These are phyloP conservation scores for Ophiostoma ulmi DNA, from an alignment of 2,329 filamentous ascomycete genomes.

Conservation along the genomic window DNA sequence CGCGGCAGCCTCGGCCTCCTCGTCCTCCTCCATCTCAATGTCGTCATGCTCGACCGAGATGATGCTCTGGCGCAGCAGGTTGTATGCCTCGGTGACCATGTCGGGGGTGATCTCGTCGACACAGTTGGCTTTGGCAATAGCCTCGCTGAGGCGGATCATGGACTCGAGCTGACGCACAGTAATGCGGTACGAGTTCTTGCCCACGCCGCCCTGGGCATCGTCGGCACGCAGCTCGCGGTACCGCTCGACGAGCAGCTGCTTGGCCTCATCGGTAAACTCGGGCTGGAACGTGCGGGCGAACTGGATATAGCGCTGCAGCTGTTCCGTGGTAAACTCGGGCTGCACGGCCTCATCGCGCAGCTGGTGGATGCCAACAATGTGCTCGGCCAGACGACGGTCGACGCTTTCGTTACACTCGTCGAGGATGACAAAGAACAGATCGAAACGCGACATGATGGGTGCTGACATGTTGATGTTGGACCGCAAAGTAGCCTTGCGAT, in stretches of 20 bases:
- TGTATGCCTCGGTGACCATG: slow-evolving; percentile 89
- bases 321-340: slow-evolving; percentile 93
- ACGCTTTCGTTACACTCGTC: slow-evolving; percentile 93
- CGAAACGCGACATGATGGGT: slow-evolving; percentile 98
- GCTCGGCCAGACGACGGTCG: slow-evolving; percentile 84
- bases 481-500: slow-evolving; percentile 87
- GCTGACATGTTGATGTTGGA: slow-evolving; percentile 98
- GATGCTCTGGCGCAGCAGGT: slow-evolving; percentile 86
- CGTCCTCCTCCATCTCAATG: slow-evolving; percentile 82
- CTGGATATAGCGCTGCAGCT: slow-evolving; percentile 92
- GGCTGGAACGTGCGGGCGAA: slow-evolving; percentile 94
- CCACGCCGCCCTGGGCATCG: slow-evolving; percentile 88
- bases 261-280: slow-evolving; percentile 83
- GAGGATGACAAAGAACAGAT: slow-evolving; percentile 95
- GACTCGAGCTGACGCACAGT: slow-evolving; percentile 94
- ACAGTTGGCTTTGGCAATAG: slow-evolving; percentile 97
- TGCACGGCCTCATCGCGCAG: slow-evolving; percentile 84
- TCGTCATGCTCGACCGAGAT: slow-evolving; percentile 98
- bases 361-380: slow-evolving; percentile 93
- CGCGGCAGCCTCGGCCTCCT: slow-evolving; percentile 33
- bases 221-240: slow-evolving; percentile 95
- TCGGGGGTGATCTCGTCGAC: slow-evolving; percentile 79
- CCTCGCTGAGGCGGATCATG: slow-evolving; percentile 90
- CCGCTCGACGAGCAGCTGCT: slow-evolving; percentile 75
- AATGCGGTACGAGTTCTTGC: slow-evolving; percentile 93